phyloP scores from a whole-genome alignment of 257 asterid species.

The Jasminum sambac region DNA sequence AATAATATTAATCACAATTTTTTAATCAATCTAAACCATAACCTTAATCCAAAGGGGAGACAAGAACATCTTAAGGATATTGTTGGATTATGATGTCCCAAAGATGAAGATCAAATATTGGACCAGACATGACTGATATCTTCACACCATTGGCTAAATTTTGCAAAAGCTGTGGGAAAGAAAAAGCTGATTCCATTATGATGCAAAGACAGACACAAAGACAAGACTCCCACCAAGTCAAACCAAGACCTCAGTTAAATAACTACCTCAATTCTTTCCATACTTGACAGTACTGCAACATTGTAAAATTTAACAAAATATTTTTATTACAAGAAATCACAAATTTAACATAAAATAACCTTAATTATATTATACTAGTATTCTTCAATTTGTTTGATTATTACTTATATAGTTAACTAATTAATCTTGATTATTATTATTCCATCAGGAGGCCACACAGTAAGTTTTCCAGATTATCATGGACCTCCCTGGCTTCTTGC shows the following conservation, averaged over 20 bases:
- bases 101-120: slow-evolving; percentile 15
- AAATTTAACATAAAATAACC: not conserved
- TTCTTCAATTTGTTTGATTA: not conserved
- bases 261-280: not conserved
- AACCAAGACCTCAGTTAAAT: slow-evolving; percentile 10
- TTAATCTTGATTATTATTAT: slow-evolving; percentile 28
- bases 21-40: no score
- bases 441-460: slow-evolving; percentile 69
- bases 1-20: no score
- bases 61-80: slow-evolving; percentile 7
- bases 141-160: slow-evolving; percentile 19
- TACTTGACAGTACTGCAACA: not conserved
- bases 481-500: slow-evolving; percentile 65
- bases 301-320: not conserved
- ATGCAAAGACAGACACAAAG: slow-evolving; percentile 19
- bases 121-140: slow-evolving; percentile 21
- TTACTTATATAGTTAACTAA: no score
- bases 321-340: not conserved
- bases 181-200: slow-evolving; percentile 25
- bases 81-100: slow-evolving; percentile 21
- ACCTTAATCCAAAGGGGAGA: slow-evolving; percentile 7
- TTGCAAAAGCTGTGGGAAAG: slow-evolving; percentile 21
- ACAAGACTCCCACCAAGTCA: slow-evolving; percentile 23
- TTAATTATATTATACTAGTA: not conserved
- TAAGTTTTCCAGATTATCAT: slow-evolving; percentile 53